Percentiles rank a stretch among this genome's conserved stretches.
Evolutionary conservation across 768 basidiomycete species (phyloP).

Genomic region (Collybiopsis luxurians): DNA sequence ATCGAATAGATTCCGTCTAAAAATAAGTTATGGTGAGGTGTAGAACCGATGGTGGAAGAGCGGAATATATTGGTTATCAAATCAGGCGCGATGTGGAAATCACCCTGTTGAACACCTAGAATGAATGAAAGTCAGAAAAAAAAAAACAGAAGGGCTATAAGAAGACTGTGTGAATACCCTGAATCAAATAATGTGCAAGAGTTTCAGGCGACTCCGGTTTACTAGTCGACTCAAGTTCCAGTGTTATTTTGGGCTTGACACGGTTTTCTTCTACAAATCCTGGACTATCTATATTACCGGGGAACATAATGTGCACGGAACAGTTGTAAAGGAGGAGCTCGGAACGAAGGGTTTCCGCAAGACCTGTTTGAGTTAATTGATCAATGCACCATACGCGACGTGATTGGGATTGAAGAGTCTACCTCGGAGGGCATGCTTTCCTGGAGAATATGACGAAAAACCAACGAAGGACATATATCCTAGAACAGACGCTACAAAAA

Average conservation of each 20-base stretch:
- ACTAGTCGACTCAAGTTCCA: slow-evolving; percentile 76
- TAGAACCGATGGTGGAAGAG: slow-evolving; percentile 59
- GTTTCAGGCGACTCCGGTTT: slow-evolving; percentile 59
- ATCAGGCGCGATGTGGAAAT: slow-evolving; percentile 76
- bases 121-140: not conserved
- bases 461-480: slow-evolving; percentile 78
- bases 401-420: not conserved
- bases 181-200: slow-evolving; percentile 56
- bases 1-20: slow-evolving; percentile 51
- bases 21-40: slow-evolving; percentile 59
- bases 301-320: slow-evolving; percentile 78
- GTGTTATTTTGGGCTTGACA: slow-evolving; percentile 68
- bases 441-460: slow-evolving; percentile 77
- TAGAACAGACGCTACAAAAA: slow-evolving; percentile 73
- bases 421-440: slow-evolving; percentile 87
- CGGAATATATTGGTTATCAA: slow-evolving; percentile 67
- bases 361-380: too few species aligned
- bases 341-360: slow-evolving; percentile 79
- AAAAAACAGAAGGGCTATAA: not conserved
- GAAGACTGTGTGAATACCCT: slow-evolving; percentile 38
- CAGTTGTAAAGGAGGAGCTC: slow-evolving; percentile 80
- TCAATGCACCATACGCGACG: too few species aligned
- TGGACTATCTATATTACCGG: slow-evolving; percentile 75
- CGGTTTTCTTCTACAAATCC: slow-evolving; percentile 52
- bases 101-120: slow-evolving; percentile 63